Evolutionary conservation across 148 eudicot genomes (phyloP), one percentile per base, ranked within the genome.

Genomic region (Fagopyrum tataricum): DNA sequence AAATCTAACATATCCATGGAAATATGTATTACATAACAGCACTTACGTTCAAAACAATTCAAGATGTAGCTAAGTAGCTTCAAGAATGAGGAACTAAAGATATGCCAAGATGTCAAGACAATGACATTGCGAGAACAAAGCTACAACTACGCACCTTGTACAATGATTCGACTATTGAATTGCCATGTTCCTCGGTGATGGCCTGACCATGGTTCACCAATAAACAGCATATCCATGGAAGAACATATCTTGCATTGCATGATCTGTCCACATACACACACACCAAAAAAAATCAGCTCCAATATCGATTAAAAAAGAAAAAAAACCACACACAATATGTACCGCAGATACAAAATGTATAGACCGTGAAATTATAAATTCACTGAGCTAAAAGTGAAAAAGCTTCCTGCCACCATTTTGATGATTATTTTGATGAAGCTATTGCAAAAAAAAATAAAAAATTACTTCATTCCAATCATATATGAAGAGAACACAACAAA

Each of bases 201-300:
- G 88, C 69, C 64, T 81, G 89, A 72, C 90, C 76, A 61, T 89
- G 96, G 74, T 84, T 84, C 73, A 87, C 87, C 84, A 91, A 67
- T 80, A 87, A 81, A 74, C 85, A 83, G 80, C 80, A 81, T 67
- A 95, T 85, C 98, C 98, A 95, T n/a, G 97, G 90, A 77, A 91
- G 89, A 78, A 90, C 86, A 78, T 82, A 76, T 80, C 82, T 88
- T 64, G 85, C 90, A 75, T 56, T 74, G 79, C 79, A 76, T 71
- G 93, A 79, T 80, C 98, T 95, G 88, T 80, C 12, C 55, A 82
- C 77, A 49, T 64, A 40, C 58, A 72, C n/a, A n/a, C n/a, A n/a
- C n/a, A n/a, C n/a, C n/a, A 24, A 31, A 76, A 41, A 39, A 21
- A 24, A 44, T 26, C 66, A 40, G 46, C 8, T 72, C 7, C 31